phyloP scores from a whole-genome alignment of 768 basidiomycete genomes.

The Suillus subalutaceus region DNA sequence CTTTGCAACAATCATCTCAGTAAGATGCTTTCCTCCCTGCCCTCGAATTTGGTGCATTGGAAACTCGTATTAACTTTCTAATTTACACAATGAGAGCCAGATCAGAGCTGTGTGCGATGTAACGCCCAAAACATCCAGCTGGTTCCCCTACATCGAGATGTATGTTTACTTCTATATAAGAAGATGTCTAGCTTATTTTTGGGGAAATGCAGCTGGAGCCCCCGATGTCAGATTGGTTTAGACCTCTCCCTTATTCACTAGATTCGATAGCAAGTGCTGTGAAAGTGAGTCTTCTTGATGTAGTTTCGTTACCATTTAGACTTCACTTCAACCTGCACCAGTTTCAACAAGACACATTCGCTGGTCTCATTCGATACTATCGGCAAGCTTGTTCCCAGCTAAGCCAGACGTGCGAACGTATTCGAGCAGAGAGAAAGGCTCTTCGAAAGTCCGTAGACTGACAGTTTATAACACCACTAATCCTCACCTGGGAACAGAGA shows the following conservation, averaged over 20 bases:
- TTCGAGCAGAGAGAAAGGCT: slow-evolving; percentile 42
- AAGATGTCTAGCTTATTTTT: slow-evolving; percentile 10
- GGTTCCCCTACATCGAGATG: slow-evolving; percentile 74
- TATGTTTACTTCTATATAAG: slow-evolving; percentile 32
- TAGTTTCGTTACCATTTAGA: not conserved
- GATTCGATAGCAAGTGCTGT: slow-evolving; percentile 68
- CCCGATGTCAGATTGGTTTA: slow-evolving; percentile 86
- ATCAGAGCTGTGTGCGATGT: slow-evolving; percentile 78
- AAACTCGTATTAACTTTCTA: slow-evolving; percentile 3
- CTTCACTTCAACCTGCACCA: slow-evolving; percentile 31
- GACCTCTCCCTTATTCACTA: slow-evolving; percentile 58
- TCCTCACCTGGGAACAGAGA: slow-evolving; percentile 38
- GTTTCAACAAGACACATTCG: slow-evolving; percentile 83
- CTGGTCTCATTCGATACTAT: slow-evolving; percentile 66
- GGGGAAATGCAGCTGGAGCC: slow-evolving; percentile 61
- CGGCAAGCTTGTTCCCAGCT: slow-evolving; percentile 57
- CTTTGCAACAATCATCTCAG: slow-evolving; percentile 86
- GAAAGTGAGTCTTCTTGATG: slow-evolving; percentile 48
- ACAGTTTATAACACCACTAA: slow-evolving; percentile 10
- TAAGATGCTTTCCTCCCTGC: slow-evolving; percentile 34
- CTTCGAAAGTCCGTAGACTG: slow-evolving; percentile 55
- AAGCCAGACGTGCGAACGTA: slow-evolving; percentile 33
- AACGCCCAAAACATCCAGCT: slow-evolving; percentile 65
- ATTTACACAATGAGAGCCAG: slow-evolving; percentile 49
- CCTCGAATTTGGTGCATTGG: slow-evolving; percentile 18